These are phyloP conservation scores for Samsoniella hepiali DNA, from an alignment of 2,329 filamentous ascomycete genomes.

Conservation along the genomic window DNA sequence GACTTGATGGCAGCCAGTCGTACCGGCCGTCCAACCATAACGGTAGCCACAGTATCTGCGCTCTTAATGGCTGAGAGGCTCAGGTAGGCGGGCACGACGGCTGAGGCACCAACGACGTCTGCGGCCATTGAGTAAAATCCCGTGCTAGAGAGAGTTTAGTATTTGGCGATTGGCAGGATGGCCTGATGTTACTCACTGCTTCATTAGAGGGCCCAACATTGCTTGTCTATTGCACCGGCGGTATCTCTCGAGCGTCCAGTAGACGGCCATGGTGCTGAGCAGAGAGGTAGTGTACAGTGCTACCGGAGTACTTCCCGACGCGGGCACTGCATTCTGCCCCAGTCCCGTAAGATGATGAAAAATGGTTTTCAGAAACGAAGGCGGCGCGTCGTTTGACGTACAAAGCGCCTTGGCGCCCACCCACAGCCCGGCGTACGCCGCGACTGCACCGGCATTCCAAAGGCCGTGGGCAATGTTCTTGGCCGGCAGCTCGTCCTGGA, in stretches of 20 bases:
- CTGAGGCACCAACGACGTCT: not conserved
- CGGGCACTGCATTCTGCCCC: not conserved
- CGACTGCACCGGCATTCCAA: not conserved
- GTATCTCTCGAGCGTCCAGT: constrained; percentile 8
- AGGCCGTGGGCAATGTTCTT: not conserved
- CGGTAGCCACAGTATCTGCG: not conserved
- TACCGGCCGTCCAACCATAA: constrained; percentile 5
- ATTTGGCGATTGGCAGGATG: not conserved
- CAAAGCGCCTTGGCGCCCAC: not conserved
- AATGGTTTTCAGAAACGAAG: not conserved
- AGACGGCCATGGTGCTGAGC: not conserved
- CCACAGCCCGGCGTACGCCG: constrained; percentile 3
- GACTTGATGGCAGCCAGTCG: constrained; percentile 1
- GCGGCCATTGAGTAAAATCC: not conserved
- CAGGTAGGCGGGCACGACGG: constrained; percentile 3
- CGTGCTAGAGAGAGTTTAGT: not conserved
- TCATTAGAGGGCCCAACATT: not conserved
- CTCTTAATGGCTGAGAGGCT: not conserved
- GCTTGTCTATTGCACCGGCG: constrained; percentile 9
- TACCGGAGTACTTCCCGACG: not conserved
- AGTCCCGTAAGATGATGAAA: not conserved
- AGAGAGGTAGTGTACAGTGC: constrained; percentile 1
- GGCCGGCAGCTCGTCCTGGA: constrained; percentile 3
- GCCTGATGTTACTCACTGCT: not conserved
- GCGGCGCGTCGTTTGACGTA: not conserved